Base-by-base conservation (phyloP, 2,329 filamentous ascomycete species). In the Dissoconium aciculare region DNA sequence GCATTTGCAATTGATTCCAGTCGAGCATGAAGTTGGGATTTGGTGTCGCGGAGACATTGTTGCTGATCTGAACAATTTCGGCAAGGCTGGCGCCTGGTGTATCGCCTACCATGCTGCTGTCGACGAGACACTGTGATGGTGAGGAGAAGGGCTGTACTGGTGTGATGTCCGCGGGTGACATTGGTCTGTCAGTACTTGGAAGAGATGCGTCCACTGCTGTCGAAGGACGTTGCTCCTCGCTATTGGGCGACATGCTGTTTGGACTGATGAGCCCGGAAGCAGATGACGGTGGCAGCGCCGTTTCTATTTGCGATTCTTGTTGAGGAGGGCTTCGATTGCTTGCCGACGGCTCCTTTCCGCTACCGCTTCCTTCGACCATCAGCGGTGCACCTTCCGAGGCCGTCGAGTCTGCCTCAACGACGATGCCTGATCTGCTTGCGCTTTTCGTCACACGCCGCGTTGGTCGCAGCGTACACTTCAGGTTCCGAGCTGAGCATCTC, bases 21-120 rank as follows among this genome's bases (percentile, higher is more conserved):
- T 65, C 61, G 43, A 65, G 54, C 50, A 63, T 54, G 45, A 63
- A 65, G 11, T 50, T 53, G 3, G 62, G 62, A 42, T 58, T 64
- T 5, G 56, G 49, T 10, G 50, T 49, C 5, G 64, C 59, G 2
- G 59, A 55, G 14, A 52, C 49, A 17, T 61, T 58, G 11, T 52
- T 53, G 19, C 49, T 41, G 15, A 42, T 52, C 28, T 52, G 40
- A 17, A 34, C 26, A 16, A 64, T 62, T 17, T 64, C 59, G 12
- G 62, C 57, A 35, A 59, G 64, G 10, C 57, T 58, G 12, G 60
- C 58, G 42, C 63, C 54, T 9, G 59, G 57, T 12, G 60, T 61
- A n/a, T n/a, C n/a, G n/a, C n/a, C n/a, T n/a, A n/a, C n/a, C n/a
- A n/a, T n/a, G n/a, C n/a, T n/a, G n/a, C n/a, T n/a, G n/a, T n/a